phyloP scores from a whole-genome alignment of 805 yeast species.

The Cyberlindnera xishuangbannaensis region DNA sequence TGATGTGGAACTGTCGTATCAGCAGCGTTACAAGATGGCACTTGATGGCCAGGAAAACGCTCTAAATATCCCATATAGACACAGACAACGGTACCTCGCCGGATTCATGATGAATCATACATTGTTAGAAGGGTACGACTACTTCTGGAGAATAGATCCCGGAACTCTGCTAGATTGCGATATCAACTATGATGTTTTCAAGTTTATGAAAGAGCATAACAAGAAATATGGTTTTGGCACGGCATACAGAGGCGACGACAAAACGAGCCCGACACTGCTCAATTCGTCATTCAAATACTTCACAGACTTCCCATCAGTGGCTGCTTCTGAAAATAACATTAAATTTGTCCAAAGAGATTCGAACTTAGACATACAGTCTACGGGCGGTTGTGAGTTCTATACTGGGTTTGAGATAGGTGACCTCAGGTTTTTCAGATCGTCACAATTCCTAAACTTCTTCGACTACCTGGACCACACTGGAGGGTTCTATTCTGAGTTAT shows the following conservation, averaged over 20 bases:
- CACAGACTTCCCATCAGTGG: constrained; percentile 31
- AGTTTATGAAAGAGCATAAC: constrained; percentile 43
- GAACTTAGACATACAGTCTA: constrained; percentile 45
- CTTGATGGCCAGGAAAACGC: constrained; percentile 45
- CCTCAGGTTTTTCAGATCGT: constrained; percentile 55
- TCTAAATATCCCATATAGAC: constrained; percentile 52
- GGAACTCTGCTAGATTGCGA: constrained; percentile 54
- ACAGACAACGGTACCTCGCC: constrained; percentile 44
- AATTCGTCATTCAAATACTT: constrained; percentile 38
- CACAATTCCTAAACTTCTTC: constrained; percentile 50
- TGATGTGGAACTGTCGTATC: constrained; percentile 40
- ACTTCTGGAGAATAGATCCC: constrained; percentile 73
- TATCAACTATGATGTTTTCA: constrained; percentile 59
- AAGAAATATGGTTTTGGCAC: constrained; percentile 58
- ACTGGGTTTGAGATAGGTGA: constrained; percentile 68
- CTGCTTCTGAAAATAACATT: constrained; percentile 37
- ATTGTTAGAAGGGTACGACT: constrained; percentile 49
- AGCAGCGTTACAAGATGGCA: constrained; percentile 35
- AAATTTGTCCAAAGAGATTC: constrained; percentile 50
- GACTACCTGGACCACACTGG: constrained; percentile 57
- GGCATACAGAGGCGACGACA: constrained; percentile 48
- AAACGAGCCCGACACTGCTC: constrained; percentile 61
- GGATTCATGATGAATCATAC: constrained; percentile 57
- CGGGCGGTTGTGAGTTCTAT: constrained; percentile 61
- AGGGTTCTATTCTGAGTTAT: constrained; percentile 76